Conservation (phyloP, 257 asterid genomes). For the Rubia yunnanensis region DNA sequence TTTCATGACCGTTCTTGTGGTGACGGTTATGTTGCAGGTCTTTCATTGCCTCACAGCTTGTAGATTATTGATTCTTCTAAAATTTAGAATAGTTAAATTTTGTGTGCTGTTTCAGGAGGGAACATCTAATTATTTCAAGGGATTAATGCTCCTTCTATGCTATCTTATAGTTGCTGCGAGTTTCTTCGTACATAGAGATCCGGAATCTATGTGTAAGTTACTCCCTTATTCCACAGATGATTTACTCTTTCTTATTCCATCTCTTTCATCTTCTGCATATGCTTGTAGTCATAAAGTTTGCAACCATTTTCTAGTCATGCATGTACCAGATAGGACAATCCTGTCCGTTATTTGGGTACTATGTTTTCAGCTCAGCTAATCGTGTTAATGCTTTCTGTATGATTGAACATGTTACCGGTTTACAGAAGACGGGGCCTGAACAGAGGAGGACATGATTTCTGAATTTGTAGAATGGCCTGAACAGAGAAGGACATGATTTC, state of each 20-base stretch:
- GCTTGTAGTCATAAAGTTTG: background rate
- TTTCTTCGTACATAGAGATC: conserved; percentile 82
- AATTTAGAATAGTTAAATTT: background rate
- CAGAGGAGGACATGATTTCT: conserved; percentile 6
- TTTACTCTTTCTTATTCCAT: background rate
- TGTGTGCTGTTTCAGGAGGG: conserved; percentile 60
- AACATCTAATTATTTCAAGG: conserved; percentile 88
- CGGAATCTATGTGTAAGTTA: conserved; percentile 49
- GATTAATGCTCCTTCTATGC: conserved; percentile 81
- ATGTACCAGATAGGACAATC: too few species aligned
- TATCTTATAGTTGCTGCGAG: conserved; percentile 85
- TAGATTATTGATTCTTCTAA: background rate
- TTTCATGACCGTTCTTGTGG: conserved; percentile 72
- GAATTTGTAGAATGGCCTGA: conserved; percentile 5
- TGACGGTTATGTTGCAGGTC: conserved; percentile 75
- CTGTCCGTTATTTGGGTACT: too few species aligned
- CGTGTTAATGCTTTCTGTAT: background rate
- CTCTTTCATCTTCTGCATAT: background rate
- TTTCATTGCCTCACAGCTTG: conserved; percentile 1
- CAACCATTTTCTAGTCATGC: background rate
- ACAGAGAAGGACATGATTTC: background rate
- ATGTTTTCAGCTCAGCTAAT: background rate
- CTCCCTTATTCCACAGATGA: background rate
- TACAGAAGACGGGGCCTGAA: conserved; percentile 42
- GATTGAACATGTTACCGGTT: conserved; percentile 1